Evolutionary conservation across 2,329 filamentous ascomycete species (phyloP).

Genomic region (Chrysoporthe austroafricana): DNA sequence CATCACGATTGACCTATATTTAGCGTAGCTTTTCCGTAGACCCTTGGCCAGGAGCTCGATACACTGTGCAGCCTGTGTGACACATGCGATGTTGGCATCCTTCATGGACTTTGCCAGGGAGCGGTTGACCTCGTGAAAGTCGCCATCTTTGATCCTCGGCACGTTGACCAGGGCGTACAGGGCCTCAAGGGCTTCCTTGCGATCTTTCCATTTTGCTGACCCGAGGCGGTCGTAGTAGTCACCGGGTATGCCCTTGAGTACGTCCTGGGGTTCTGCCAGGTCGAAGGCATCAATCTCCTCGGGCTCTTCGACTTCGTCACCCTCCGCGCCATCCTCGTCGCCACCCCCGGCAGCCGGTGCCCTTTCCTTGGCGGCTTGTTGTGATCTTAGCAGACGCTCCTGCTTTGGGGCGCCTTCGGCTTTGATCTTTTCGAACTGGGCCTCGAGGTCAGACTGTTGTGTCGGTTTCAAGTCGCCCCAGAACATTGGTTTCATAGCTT

Average conservation of each 20-base stretch:
- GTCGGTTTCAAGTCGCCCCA: constrained; percentile 95
- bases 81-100: constrained; percentile 94
- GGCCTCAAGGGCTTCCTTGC: constrained; percentile 90
- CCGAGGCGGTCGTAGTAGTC: constrained; percentile 82
- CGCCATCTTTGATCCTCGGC: constrained; percentile 87
- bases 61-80: constrained; percentile 90
- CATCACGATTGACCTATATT: constrained; percentile 81
- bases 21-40: constrained; percentile 75
- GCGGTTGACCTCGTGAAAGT: constrained; percentile 82
- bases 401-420: constrained; percentile 86
- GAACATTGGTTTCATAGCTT: constrained; percentile 98
- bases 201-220: constrained; percentile 97
- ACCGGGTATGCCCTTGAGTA: constrained; percentile 77
- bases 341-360: constrained; percentile 63
- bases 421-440: constrained; percentile 92
- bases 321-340: constrained; percentile 62
- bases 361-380: constrained; percentile 82
- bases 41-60: constrained; percentile 89
- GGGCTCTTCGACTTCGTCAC: constrained; percentile 62
- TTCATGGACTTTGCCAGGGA: constrained; percentile 97
- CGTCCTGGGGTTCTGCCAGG: constrained; percentile 84
- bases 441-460: constrained; percentile 91
- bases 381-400: constrained; percentile 82
- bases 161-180: constrained; percentile 78
- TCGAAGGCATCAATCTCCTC: constrained; percentile 81